Evolutionary conservation across 805 yeast species (phyloP).

Genomic region (Teunomyces gatunensis): DNA sequence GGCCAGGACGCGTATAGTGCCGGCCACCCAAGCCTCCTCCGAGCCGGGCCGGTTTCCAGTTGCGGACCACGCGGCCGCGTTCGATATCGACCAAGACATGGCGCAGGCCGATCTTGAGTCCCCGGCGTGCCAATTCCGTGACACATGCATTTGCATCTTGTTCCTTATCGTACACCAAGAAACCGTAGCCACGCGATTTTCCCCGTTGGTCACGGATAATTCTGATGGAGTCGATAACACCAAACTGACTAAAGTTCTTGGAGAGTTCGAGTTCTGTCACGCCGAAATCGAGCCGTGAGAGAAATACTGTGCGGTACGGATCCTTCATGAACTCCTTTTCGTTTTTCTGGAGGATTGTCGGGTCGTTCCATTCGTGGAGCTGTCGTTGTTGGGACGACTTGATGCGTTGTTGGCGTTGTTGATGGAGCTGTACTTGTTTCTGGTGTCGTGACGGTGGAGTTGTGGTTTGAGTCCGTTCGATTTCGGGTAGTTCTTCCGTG

Average conservation of each 20-base stretch:
- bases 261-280: conserved; percentile 68
- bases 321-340: conserved; percentile 43
- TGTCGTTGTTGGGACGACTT: conserved; percentile 21
- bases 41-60: conserved; percentile 70
- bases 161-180: conserved; percentile 65
- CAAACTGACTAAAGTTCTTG: conserved; percentile 59
- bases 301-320: conserved; percentile 75
- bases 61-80: conserved; percentile 60
- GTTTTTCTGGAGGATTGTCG: conserved; percentile 25
- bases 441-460: conserved; percentile 4
- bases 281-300: conserved; percentile 66
- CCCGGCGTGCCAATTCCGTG: conserved; percentile 50
- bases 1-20: conserved; percentile 46
- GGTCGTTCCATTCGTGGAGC: conserved; percentile 31
- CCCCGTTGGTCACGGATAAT: conserved; percentile 38
- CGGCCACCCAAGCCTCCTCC: conserved; percentile 97
- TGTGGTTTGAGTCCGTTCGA: conserved; percentile 2
- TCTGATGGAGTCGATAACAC: conserved; percentile 59
- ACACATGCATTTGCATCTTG: conserved; percentile 61
- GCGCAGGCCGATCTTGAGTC: conserved; percentile 40
- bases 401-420: conserved; percentile 6
- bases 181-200: conserved; percentile 79
- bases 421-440: neutral
- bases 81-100: conserved; percentile 68
- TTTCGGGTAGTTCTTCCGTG: conserved; percentile 13